Evolutionary conservation across 306 rosid species (phyloP).

Genomic region (Crataegus laevigata): DNA sequence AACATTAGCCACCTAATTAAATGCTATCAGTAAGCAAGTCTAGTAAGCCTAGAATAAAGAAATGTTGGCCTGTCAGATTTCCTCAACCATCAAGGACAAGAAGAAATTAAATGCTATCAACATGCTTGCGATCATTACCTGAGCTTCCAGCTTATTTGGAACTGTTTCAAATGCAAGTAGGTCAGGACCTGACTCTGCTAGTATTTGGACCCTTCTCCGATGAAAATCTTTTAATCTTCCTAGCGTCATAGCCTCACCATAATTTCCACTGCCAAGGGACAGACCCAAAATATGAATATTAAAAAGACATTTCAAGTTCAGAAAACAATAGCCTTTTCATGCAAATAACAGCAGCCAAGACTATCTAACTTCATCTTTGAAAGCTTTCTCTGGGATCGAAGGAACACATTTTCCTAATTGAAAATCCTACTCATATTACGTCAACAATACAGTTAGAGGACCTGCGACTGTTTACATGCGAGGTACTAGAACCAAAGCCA

Average conservation of each 20-base stretch:
- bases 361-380: background rate
- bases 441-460: background rate
- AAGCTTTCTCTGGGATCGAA: background rate
- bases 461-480: background rate
- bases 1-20: background rate
- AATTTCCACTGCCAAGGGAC: slow-evolving; percentile 50
- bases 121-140: slow-evolving; percentile 32
- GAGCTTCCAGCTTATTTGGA: slow-evolving; percentile 82
- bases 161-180: slow-evolving; percentile 87
- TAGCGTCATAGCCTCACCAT: slow-evolving; percentile 62
- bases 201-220: slow-evolving; percentile 72
- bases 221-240: slow-evolving; percentile 69
- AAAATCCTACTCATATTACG: background rate
- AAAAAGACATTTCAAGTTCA: background rate
- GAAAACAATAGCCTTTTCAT: background rate
- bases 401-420: background rate
- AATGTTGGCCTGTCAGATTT: background rate
- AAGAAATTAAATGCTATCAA: background rate
- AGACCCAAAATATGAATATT: slow-evolving; percentile 4
- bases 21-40: background rate
- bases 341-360: background rate
- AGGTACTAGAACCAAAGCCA: background rate
- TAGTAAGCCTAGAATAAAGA: background rate
- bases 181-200: slow-evolving; percentile 69
- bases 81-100: background rate